Conservation (phyloP, 2,329 filamentous ascomycete species). For the Epichloe amarillans region DNA sequence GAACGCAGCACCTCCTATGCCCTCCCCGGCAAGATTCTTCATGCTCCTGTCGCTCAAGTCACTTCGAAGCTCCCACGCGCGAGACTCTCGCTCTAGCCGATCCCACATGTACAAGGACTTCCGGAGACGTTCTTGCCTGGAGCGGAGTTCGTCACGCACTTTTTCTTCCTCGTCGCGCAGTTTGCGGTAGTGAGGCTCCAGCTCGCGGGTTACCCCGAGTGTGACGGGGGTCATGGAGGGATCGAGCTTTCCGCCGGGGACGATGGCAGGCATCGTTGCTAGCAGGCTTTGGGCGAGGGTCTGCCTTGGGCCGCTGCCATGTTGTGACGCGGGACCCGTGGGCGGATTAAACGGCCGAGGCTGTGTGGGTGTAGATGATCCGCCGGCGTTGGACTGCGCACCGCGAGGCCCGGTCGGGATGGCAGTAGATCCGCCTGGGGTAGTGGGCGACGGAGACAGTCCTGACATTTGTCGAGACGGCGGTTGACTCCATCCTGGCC, state of each 20-base stretch:
- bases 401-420: conserved; percentile 37
- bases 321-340: conserved; percentile 37
- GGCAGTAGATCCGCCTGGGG: conserved; percentile 23
- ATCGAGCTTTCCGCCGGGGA: conserved; percentile 43
- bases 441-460: conserved; percentile 25
- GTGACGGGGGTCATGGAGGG: conserved; percentile 29
- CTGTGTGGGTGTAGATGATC: conserved; percentile 28
- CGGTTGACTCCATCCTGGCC: conserved; percentile 30
- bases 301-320: conserved; percentile 23
- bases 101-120: conserved; percentile 41
- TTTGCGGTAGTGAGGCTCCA: conserved; percentile 39
- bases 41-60: conserved; percentile 44
- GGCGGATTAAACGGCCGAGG: conserved; percentile 40
- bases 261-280: conserved; percentile 34
- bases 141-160: conserved; percentile 37
- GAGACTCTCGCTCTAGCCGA: conserved; percentile 38
- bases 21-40: conserved; percentile 43
- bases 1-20: conserved; percentile 41
- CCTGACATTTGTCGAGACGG: conserved; percentile 21
- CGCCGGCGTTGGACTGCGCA: conserved; percentile 18
- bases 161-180: conserved; percentile 46
- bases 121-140: conserved; percentile 40
- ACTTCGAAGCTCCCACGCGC: conserved; percentile 39
- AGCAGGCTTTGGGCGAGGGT: conserved; percentile 40
- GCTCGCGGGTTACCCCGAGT: conserved; percentile 36